phyloP scores from a whole-genome alignment of 208 protist species.

The Phytomonas serpens region DNA sequence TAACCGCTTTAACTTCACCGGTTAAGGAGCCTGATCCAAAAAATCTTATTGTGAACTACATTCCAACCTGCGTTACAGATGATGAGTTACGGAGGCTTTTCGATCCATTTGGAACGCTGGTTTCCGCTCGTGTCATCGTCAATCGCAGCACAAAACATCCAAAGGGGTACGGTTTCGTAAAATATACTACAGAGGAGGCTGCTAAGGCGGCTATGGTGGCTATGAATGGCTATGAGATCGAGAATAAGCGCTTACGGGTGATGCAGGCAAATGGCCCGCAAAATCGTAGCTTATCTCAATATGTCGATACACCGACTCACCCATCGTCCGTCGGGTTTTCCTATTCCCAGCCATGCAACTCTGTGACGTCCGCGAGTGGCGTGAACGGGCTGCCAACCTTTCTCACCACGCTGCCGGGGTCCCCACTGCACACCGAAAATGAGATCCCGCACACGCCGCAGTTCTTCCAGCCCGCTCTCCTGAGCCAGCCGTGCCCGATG shows the following conservation, averaged over 20 bases:
- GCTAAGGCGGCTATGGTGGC: slow-evolving; percentile 33
- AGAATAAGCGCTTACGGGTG: slow-evolving; percentile 59
- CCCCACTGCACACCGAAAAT: background rate
- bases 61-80: slow-evolving; percentile 77
- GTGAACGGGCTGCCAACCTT: background rate
- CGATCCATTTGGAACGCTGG: slow-evolving; percentile 74
- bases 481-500: slow-evolving; percentile 16
- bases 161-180: slow-evolving; percentile 86
- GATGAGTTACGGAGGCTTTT: slow-evolving; percentile 61
- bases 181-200: slow-evolving; percentile 41
- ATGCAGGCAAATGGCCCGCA: slow-evolving; percentile 38
- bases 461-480: background rate
- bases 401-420: slow-evolving; percentile 1
- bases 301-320: background rate
- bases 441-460: slow-evolving; percentile 6
- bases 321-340: background rate
- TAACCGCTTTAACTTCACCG: background rate
- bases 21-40: slow-evolving; percentile 15
- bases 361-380: background rate
- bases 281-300: slow-evolving; percentile 16
- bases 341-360: background rate
- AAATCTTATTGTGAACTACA: slow-evolving; percentile 86
- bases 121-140: slow-evolving; percentile 83
- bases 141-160: slow-evolving; percentile 72
- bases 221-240: slow-evolving; percentile 61